Percentiles rank a stretch among this genome's conserved stretches.
Evolutionary conservation across 2,329 filamentous ascomycete species (phyloP).

Genomic region (Fusarium sp.): DNA sequence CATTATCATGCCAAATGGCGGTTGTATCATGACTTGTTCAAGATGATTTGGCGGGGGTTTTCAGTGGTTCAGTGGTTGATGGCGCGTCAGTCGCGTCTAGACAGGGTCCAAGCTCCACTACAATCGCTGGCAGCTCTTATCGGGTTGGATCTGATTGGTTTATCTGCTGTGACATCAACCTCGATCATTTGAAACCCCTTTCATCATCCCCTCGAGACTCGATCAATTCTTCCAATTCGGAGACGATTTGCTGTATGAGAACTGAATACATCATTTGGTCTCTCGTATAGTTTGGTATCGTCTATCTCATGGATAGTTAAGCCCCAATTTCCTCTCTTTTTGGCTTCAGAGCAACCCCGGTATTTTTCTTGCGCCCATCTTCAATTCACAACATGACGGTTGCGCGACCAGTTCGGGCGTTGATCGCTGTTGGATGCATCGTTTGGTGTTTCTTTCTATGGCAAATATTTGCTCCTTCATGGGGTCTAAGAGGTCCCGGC

Average conservation of each 20-base stretch:
- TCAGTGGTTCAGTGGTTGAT: conserved; percentile 22
- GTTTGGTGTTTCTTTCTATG: conserved; percentile 84
- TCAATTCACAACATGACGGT: conserved; percentile 74
- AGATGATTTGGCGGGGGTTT: conserved; percentile 26
- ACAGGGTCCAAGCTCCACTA: conserved; percentile 27
- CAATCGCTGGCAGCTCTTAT: background rate
- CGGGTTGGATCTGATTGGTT: conserved; percentile 32
- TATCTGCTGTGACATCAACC: conserved; percentile 35
- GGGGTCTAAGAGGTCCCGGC: conserved; percentile 56
- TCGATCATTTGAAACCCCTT: conserved; percentile 39
- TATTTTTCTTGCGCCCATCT: conserved; percentile 8
- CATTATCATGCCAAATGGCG: conserved; percentile 23
- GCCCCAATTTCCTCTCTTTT: conserved; percentile 6
- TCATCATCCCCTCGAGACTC: conserved; percentile 20
- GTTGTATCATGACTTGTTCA: conserved; percentile 31
- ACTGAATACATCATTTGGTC: background rate
- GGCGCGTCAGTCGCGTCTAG: conserved; percentile 43
- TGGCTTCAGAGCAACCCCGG: conserved; percentile 19
- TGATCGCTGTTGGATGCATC: conserved; percentile 76
- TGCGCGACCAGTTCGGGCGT: conserved; percentile 83
- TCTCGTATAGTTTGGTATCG: background rate
- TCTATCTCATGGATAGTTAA: conserved; percentile 37
- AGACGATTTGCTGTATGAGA: background rate
- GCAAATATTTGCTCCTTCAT: conserved; percentile 73
- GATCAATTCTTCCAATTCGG: conserved; percentile 1